These are phyloP conservation scores for Oryza brachyantha DNA, from an alignment of 176 grass and related monocot species.

Conservation along the genomic window DNA sequence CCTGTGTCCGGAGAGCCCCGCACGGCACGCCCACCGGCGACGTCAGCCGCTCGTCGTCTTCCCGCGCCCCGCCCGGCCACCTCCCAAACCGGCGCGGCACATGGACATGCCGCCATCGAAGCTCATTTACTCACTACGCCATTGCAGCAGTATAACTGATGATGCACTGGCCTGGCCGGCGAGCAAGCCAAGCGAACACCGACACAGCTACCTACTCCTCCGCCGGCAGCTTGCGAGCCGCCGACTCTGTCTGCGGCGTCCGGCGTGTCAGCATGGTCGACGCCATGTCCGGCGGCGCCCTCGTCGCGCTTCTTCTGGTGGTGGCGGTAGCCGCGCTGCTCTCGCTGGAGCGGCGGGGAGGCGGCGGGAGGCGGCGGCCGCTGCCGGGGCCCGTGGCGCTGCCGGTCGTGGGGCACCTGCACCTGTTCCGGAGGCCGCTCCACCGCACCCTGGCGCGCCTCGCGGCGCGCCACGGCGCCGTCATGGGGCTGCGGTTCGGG, in stretches of 20 bases:
- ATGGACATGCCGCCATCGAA: neutral
- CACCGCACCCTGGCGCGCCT: conserved; percentile 45
- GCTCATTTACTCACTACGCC: neutral
- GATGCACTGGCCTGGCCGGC: neutral
- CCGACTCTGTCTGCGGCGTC: too few species aligned
- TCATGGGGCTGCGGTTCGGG: conserved; percentile 44
- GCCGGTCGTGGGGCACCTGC: conserved; percentile 50
- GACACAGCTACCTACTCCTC: neutral
- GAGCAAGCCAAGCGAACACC: neutral
- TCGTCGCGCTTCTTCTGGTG: neutral
- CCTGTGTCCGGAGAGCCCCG: neutral
- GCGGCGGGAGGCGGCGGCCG: neutral
- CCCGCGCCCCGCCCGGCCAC: too few species aligned
- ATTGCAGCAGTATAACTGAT: neutral
- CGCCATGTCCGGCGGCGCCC: neutral
- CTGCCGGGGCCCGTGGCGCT: conserved; percentile 29
- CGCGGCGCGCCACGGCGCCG: conserved; percentile 27
- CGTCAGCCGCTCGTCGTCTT: neutral
- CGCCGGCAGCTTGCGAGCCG: too few species aligned
- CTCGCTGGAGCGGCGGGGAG: neutral
- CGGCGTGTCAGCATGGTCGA: neutral
- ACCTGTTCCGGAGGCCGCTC: conserved; percentile 53
- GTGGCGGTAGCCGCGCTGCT: neutral
- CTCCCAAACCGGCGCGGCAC: neutral
- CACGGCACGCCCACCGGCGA: neutral